These are phyloP conservation scores for Diaporthe ilicicola DNA, from an alignment of 2,329 filamentous ascomycete genomes.

Conservation along the genomic window DNA sequence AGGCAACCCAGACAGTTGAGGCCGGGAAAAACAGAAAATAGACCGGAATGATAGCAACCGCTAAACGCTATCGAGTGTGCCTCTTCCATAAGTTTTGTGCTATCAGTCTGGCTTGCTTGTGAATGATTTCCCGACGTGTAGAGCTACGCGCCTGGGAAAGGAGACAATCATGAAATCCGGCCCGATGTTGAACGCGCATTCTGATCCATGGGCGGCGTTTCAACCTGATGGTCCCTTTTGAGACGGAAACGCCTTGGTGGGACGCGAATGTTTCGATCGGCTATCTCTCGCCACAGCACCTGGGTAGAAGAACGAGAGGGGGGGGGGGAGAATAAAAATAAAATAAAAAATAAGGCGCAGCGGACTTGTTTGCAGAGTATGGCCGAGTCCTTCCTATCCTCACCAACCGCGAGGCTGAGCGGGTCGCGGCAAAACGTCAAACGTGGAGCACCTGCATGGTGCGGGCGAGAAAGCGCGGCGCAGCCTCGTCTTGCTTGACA, in stretches of 20 bases:
- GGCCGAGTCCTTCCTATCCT: not conserved
- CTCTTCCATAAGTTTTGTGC: not conserved
- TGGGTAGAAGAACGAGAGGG: not conserved
- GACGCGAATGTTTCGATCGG: slow-evolving; percentile 8
- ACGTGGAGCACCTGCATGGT: slow-evolving; percentile 17
- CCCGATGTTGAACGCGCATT: not conserved
- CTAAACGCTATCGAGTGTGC: not conserved
- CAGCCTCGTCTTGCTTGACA: slow-evolving; percentile 23
- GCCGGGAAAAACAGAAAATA: not conserved
- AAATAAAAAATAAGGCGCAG: not conserved
- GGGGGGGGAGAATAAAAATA: too few relatives aligned
- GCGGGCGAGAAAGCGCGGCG: slow-evolving; percentile 8
- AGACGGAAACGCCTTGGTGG: slow-evolving; percentile 8
- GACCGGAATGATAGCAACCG: slow-evolving; percentile 9
- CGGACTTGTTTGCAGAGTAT: not conserved
- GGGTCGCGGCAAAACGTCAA: slow-evolving; percentile 1
- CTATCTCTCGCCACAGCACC: not conserved
- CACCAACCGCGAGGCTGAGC: slow-evolving; percentile 20
- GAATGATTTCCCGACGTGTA: not conserved
- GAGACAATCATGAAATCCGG: not conserved
- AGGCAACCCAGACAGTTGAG: not conserved
- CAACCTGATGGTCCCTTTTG: slow-evolving; percentile 1
- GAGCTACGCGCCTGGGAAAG: not conserved
- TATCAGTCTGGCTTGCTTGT: not conserved
- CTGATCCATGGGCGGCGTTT: not conserved